These are phyloP conservation scores for Candida tallmaniae DNA, from an alignment of 805 yeast genomes.

Conservation along the genomic window DNA sequence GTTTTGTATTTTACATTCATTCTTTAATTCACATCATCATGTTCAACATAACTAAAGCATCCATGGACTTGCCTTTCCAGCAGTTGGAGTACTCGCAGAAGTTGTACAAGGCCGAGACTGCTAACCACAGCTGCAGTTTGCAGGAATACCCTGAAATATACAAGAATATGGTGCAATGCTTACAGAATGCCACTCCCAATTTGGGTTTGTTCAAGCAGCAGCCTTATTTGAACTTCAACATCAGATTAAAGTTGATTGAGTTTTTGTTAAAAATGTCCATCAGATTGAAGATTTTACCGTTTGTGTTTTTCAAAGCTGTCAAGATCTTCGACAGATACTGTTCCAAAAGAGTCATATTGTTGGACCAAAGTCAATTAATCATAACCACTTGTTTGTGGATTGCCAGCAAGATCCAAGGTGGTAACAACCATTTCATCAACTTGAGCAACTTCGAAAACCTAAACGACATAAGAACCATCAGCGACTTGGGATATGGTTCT, in stretches of 20 bases:
- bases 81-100: conserved; percentile 50
- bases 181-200: conserved; percentile 42
- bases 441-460: conserved; percentile 21
- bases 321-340: conserved; percentile 88
- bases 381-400: conserved; percentile 93
- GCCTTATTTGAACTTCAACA: conserved; percentile 74
- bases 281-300: conserved; percentile 61
- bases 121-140: conserved; percentile 41
- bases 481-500: conserved; percentile 37
- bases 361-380: conserved; percentile 84
- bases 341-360: conserved; percentile 76
- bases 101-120: conserved; percentile 46
- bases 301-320: conserved; percentile 63
- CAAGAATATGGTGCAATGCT: conserved; percentile 29
- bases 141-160: conserved; percentile 53
- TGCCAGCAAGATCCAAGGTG: conserved; percentile 79
- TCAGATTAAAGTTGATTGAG: conserved; percentile 73
- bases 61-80: conserved; percentile 15
- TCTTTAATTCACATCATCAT: neutral
- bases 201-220: conserved; percentile 68
- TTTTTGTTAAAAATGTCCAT: conserved; percentile 70
- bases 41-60: conserved; percentile 4
- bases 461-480: conserved; percentile 25
- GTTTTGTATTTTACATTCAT: conserved; percentile 3
- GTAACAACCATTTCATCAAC: conserved; percentile 63